Evolutionary conservation across 192 early-diverging fungal species (phyloP).

Genomic region (Coemansia asiatica): DNA sequence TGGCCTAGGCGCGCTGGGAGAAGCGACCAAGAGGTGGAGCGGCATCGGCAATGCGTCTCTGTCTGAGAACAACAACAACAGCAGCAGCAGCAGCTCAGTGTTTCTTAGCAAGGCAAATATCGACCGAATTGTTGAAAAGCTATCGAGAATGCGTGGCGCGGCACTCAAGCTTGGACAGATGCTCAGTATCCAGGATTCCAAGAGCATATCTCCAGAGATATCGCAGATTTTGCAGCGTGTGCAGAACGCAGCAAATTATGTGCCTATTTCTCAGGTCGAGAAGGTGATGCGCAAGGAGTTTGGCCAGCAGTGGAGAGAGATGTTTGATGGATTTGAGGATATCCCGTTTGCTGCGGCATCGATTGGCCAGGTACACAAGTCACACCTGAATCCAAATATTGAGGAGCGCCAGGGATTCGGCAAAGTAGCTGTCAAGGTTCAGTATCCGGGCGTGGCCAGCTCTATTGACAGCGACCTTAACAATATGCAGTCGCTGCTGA

Average conservation of each 20-base stretch:
- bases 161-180: constrained; percentile 97
- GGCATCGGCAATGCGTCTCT: constrained; percentile 37
- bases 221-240: constrained; percentile 81
- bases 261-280: constrained; percentile 87
- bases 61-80: constrained; percentile 11
- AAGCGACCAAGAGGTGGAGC: constrained; percentile 62
- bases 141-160: constrained; percentile 93
- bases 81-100: constrained; percentile 46
- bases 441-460: constrained; percentile 90
- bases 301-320: constrained; percentile 68
- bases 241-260: constrained; percentile 93
- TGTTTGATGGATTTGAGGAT: constrained; percentile 71
- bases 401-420: constrained; percentile 21
- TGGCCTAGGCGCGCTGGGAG: constrained; percentile 69
- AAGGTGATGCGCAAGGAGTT: constrained; percentile 67
- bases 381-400: constrained; percentile 39
- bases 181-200: constrained; percentile 89
- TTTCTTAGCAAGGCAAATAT: constrained; percentile 78
- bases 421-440: constrained; percentile 87
- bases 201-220: constrained; percentile 75
- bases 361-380: constrained; percentile 81
- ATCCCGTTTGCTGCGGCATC: constrained; percentile 91
- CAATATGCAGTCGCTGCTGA: constrained; percentile 75
- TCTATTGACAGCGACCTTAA: constrained; percentile 88
- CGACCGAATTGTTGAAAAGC: constrained; percentile 80